Percentiles rank a stretch among this genome's conserved stretches.
Conservation (phyloP, 768 basidiomycete species). For the Chalciporus pseudorubinellus region DNA sequence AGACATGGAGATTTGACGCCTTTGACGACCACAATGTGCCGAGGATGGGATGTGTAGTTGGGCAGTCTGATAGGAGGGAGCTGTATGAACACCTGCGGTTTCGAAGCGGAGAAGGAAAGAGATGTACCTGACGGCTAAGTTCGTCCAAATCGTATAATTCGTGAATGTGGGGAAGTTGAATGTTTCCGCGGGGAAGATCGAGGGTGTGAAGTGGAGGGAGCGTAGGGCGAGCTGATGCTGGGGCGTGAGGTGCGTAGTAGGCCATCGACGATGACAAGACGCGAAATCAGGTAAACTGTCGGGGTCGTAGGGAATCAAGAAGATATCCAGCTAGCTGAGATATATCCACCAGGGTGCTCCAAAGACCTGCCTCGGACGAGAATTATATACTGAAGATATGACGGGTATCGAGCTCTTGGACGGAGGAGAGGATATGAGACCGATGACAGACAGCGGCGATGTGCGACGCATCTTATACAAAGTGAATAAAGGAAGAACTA, state of each 20-base stretch:
- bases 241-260: slow-evolving; percentile 11
- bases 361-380: slow-evolving; percentile 22
- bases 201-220: slow-evolving; percentile 55
- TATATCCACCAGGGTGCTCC: slow-evolving; percentile 11
- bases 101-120: neutral
- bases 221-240: slow-evolving; percentile 42
- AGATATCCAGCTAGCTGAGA: slow-evolving; percentile 16
- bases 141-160: slow-evolving; percentile 12
- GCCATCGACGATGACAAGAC: slow-evolving; percentile 8
- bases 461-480: slow-evolving; percentile 13
- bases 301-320: neutral
- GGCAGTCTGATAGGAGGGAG: neutral
- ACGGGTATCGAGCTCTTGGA: slow-evolving; percentile 6
- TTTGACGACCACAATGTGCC: slow-evolving; percentile 10
- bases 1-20: slow-evolving; percentile 37
- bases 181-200: slow-evolving; percentile 30
- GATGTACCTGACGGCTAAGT: slow-evolving; percentile 12
- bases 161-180: slow-evolving; percentile 10
- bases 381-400: slow-evolving; percentile 8
- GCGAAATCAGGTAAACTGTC: neutral
- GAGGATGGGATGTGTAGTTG: neutral
- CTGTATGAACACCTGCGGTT: neutral
- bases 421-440: slow-evolving; percentile 3
- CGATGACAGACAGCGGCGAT: slow-evolving; percentile 5
- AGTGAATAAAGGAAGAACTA: neutral